Percentiles rank a stretch among this genome's conserved stretches.
phyloP scores from a whole-genome alignment of 495 filamentous ascomycete genomes.

The Evansstolkia leycettana region DNA sequence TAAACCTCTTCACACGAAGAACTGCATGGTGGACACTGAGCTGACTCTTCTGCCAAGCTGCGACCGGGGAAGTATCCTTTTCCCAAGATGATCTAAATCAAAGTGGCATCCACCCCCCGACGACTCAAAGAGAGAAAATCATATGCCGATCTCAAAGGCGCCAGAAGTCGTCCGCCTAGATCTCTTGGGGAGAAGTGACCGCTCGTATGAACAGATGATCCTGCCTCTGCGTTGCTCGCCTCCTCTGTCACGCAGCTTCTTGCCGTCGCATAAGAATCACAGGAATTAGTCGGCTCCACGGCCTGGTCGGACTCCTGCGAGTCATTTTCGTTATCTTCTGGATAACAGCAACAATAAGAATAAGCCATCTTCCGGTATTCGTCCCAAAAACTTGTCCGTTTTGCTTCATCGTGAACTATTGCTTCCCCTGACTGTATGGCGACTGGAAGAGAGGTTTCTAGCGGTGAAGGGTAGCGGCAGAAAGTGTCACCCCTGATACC shows the following conservation, averaged over 20 bases:
- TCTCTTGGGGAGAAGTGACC: too few relatives aligned
- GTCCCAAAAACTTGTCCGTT: constrained; percentile 2
- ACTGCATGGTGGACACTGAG: too few relatives aligned
- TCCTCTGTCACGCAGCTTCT: constrained; percentile 8
- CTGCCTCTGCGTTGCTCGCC: neutral
- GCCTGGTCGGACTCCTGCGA: constrained; percentile 3
- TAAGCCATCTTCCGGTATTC: neutral
- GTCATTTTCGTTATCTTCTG: neutral
- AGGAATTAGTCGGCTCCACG: constrained; percentile 7
- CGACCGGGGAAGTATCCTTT: too few relatives aligned
- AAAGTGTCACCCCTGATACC: neutral
- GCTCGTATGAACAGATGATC: too few relatives aligned
- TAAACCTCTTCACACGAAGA: too few relatives aligned
- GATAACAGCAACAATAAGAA: constrained; percentile 7
- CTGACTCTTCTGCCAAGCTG: too few relatives aligned
- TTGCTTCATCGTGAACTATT: too few relatives aligned
- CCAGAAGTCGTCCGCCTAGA: neutral
- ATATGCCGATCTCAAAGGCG: neutral
- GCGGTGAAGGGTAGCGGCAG: constrained; percentile 1
- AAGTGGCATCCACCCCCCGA: too few relatives aligned
- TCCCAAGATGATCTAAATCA: too few relatives aligned
- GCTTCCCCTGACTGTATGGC: neutral
- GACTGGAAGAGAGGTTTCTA: neutral
- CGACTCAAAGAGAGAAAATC: neutral
- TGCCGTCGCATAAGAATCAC: constrained; percentile 22